Base-by-base conservation (phyloP, 805 yeast species). In the Hanseniaspora thailandica region DNA sequence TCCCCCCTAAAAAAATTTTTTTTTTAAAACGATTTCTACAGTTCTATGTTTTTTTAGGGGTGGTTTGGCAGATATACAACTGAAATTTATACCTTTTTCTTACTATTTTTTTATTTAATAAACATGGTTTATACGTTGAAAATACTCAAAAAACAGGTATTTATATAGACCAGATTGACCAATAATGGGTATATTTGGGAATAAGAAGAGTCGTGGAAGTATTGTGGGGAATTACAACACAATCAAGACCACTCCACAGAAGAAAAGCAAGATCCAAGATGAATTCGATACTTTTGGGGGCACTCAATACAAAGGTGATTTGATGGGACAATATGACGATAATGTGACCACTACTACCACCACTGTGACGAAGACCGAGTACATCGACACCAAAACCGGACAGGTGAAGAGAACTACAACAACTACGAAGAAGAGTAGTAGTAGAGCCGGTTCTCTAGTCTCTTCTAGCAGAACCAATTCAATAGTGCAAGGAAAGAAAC, bases 271-370 rank as follows among this genome's bases (percentile, higher is more conserved):
- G 31, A 66, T 64, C 56, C 67, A 59, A 55, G 57, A 57, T 60
- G 63, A 61, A 45, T 70, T 62, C 58, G 61, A 58, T 40, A 69
- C 58, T 44, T 63, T 67, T 61, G 71, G 66, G 20, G 69, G 67
- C 15, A 57, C 61, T 25, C 64, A 63, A 51, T 57, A 61, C 17
- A 54, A 54, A 28, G 61, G 62, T 25, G 39, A 71, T 64, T 30
- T 64, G 58, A 55, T 63, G 58, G 49, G 65, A 55, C 61, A 47
- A 33, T 58, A 41, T 56, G 59, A 41, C 57, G 43, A 54, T 50
- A 46, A 59, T 57, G 49, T 20, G 4, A 51, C 47, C 20, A 36
- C 39, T 10, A 46, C 45, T 12, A 50, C 47, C 20, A 50, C 47
- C 35, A 34, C 47, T 12, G 53, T 49, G 1, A 49, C 47, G 10